Percentiles rank a stretch among this genome's conserved stretches.
Conservation (phyloP, 1,284 basidiomycete genomes). For the Rhodofomes roseus region DNA sequence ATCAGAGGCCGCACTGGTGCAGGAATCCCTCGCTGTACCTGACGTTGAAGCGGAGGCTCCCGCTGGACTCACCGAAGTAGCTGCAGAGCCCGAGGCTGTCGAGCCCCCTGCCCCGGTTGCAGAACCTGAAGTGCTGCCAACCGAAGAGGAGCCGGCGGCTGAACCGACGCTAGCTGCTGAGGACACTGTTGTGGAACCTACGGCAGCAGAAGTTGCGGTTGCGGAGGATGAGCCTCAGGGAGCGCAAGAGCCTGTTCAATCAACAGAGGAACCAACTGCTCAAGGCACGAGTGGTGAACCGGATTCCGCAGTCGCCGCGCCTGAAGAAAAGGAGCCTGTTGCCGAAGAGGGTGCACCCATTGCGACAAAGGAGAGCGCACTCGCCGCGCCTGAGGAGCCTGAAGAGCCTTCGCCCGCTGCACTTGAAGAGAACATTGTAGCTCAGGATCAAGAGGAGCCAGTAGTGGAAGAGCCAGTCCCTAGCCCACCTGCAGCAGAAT, state of each 20-base stretch:
- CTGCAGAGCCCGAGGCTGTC: background rate
- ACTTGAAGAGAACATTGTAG: slow-evolving; percentile 12
- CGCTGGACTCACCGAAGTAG: background rate
- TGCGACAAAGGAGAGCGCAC: too few species aligned
- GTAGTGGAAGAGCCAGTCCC: background rate
- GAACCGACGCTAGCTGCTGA: background rate
- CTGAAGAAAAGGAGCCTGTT: background rate
- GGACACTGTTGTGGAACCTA: background rate
- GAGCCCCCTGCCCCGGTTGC: background rate
- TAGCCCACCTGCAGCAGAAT: background rate
- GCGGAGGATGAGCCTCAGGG: background rate
- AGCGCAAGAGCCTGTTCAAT: background rate
- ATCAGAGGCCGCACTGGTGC: slow-evolving; percentile 1
- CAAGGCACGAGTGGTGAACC: background rate
- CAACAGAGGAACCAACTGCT: too few species aligned
- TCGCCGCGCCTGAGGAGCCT: background rate
- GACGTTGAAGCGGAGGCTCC: background rate
- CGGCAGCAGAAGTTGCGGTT: background rate
- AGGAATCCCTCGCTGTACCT: slow-evolving; percentile 1
- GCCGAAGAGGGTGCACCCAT: too few species aligned
- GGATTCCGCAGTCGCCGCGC: background rate
- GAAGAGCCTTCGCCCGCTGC: background rate
- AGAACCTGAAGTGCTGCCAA: background rate
- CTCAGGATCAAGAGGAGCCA: slow-evolving; percentile 4
- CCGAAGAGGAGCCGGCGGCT: background rate